These are phyloP conservation scores for Helotiales sp. DNA, from an alignment of 2,329 filamentous ascomycete species.

Conservation along the genomic window DNA sequence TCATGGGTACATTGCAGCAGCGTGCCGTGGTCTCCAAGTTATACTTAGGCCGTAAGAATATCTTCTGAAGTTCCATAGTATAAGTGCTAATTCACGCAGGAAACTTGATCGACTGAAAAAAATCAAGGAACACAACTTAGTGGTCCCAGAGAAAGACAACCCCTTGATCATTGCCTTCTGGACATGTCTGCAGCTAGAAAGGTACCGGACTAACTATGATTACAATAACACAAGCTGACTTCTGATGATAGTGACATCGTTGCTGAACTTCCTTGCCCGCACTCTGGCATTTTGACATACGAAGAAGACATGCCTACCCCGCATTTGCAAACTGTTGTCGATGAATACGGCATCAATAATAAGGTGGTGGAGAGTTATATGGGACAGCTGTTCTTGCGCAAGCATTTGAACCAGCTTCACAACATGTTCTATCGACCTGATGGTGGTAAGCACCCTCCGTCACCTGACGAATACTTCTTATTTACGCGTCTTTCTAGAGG, in stretches of 20 bases:
- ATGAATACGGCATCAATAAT: constrained; percentile 51
- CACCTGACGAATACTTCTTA: constrained; percentile 47
- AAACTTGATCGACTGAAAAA: constrained; percentile 48
- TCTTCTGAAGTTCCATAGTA: not conserved
- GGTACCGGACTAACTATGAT: constrained; percentile 51
- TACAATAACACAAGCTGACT: constrained; percentile 15
- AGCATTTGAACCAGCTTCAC: constrained; percentile 68
- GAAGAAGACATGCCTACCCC: constrained; percentile 72
- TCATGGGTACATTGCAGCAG: constrained; percentile 64
- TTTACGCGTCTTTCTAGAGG: constrained; percentile 51
- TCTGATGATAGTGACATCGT: constrained; percentile 73
- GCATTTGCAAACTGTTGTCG: constrained; percentile 53
- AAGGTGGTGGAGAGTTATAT: constrained; percentile 63
- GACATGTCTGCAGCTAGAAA: constrained; percentile 93
- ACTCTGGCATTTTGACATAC: constrained; percentile 64
- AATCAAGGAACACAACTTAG: constrained; percentile 37
- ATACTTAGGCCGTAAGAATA: constrained; percentile 67
- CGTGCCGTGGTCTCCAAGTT: constrained; percentile 65
- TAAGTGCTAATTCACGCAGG: constrained; percentile 31
- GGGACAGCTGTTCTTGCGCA: constrained; percentile 67
- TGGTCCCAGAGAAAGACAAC: constrained; percentile 55
- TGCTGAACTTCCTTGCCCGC: constrained; percentile 75
- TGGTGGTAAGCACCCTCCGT: constrained; percentile 36
- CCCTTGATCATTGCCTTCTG: constrained; percentile 80
- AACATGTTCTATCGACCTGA: constrained; percentile 44